A percentile compares a stretch with the other conserved stretches of the same genome.
These are phyloP conservation scores for Bipolaris bicolor DNA, from an alignment of 2,329 filamentous ascomycete genomes.

Conservation along the genomic window DNA sequence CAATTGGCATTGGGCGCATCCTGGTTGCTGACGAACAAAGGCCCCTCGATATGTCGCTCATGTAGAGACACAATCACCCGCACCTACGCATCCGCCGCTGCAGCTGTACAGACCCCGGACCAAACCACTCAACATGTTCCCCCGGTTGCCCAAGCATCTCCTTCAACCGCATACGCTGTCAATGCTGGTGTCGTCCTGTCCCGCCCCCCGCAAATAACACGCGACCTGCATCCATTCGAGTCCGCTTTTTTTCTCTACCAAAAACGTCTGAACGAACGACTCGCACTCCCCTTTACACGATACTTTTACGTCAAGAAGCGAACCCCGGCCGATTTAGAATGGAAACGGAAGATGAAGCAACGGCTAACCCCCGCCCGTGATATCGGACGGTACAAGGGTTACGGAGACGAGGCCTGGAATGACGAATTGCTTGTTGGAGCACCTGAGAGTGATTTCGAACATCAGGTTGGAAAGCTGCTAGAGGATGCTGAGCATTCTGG, in stretches of 20 bases:
- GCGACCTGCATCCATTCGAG: slow-evolving; percentile 84
- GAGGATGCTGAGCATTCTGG: slow-evolving; percentile 71
- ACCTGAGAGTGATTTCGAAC: slow-evolving; percentile 66
- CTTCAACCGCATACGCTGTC: slow-evolving; percentile 52
- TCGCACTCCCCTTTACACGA: slow-evolving; percentile 83
- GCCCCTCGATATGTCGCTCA: slow-evolving; percentile 53
- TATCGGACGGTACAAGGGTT: slow-evolving; percentile 82
- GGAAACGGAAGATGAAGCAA: slow-evolving; percentile 82
- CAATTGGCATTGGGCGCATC: slow-evolving; percentile 4
- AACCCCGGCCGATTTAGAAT: slow-evolving; percentile 83
- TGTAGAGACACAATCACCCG: slow-evolving; percentile 52
- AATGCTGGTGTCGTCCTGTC: slow-evolving; percentile 79
- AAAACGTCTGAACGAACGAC: slow-evolving; percentile 91
- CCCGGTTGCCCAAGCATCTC: slow-evolving; percentile 49
- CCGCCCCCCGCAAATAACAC: slow-evolving; percentile 85
- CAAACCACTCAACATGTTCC: slow-evolving; percentile 38
- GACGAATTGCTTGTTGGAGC: slow-evolving; percentile 86
- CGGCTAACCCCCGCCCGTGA: slow-evolving; percentile 81
- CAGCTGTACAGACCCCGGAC: slow-evolving; percentile 45
- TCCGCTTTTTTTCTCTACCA: slow-evolving; percentile 96
- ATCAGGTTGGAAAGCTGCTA: slow-evolving; percentile 71
- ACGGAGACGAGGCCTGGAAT: slow-evolving; percentile 79
- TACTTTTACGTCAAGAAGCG: slow-evolving; percentile 95
- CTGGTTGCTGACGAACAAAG: slow-evolving; percentile 42
- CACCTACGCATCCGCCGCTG: slow-evolving; percentile 45